Evolutionary conservation across 2,329 filamentous ascomycete species (phyloP).

Genomic region (Penicillium sp.): DNA sequence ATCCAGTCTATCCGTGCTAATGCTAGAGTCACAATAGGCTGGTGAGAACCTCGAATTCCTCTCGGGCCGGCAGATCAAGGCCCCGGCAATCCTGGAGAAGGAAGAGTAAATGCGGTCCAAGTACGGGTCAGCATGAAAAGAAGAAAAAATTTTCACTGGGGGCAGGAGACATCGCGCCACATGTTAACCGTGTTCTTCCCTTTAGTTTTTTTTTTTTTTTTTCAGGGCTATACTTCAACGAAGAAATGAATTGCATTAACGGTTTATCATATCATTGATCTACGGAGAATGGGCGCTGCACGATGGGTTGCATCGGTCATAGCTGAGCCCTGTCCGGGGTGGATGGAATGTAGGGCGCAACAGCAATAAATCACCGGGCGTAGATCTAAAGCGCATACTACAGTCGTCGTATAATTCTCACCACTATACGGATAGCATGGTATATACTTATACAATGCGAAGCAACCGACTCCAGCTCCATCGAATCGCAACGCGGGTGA

Average conservation of each 20-base stretch:
- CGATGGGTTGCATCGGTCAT: slow-evolving; percentile 16
- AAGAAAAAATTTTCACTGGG: background rate
- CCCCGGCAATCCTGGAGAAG: slow-evolving; percentile 63
- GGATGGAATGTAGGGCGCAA: slow-evolving; percentile 21
- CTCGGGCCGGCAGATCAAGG: slow-evolving; percentile 58
- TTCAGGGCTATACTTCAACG: slow-evolving; percentile 14
- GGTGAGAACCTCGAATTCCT: slow-evolving; percentile 64
- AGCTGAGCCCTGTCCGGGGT: too few species aligned
- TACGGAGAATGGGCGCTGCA: slow-evolving; percentile 21
- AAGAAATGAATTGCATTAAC: slow-evolving; percentile 24
- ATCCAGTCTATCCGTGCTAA: background rate
- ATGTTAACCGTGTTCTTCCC: slow-evolving; percentile 1
- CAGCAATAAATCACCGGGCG: background rate
- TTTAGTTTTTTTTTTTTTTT: background rate
- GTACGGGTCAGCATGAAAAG: background rate
- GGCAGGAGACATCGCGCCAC: slow-evolving; percentile 1
- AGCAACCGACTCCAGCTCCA: too few species aligned
- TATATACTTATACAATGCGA: too few species aligned
- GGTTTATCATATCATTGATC: slow-evolving; percentile 7
- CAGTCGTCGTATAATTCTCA: too few species aligned
- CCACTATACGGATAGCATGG: too few species aligned
- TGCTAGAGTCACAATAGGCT: slow-evolving; percentile 43
- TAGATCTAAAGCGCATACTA: too few species aligned
- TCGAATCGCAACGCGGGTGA: slow-evolving; percentile 9
- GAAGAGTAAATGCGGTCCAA: slow-evolving; percentile 41